Evolutionary conservation across 1,139 yeast genomes (phyloP), one percentile per base, ranked within the genome.

Genomic region (Spathaspora sp.): DNA sequence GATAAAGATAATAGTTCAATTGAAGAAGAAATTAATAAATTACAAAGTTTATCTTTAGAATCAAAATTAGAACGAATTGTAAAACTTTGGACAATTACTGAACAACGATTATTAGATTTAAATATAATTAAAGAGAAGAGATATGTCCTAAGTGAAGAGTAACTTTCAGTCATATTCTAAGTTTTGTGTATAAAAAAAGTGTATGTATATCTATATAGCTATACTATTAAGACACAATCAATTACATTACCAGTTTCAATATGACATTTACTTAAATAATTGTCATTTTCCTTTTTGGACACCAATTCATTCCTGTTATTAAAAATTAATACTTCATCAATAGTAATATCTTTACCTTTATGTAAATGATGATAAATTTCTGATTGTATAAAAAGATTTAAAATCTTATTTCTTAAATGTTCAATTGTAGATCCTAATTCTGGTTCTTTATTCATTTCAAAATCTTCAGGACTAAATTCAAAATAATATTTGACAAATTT

Each of bases 391-490:
- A 86, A 78, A 47, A 86, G 69, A 38, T 68, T 62, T 40, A 80
- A 67, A 2, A 81, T 64, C 55, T 81, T 83, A 1, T 65, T 56
- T 49, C 90, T 74, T 48, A 89, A 70, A 53, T 84, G 82, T 23
- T 71, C 74, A 23, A 90, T 72, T 9, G 85, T 79, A 7, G 90
- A 81, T 0, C 96, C 96, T 54, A 73, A 77, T 46, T 85, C 91
- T 1, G 85, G 85, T 49, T 84, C 78, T 52, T 62, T 75, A 67
- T 61, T 76, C 60, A 60, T 59, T 56, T 72, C 82, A 58, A 81
- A 84, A 57, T 89, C 97, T 53, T 86, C 95, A 0, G 91, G 90
- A 39, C 89, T 80, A 63, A 89, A 88, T 57, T 87, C 93, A 52
- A 89, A 74, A 58, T 86, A 87, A 57, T 83, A 86, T 41, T 69